Conservation (phyloP, 179 eudicot species). For the Sideroxylon spinosum region DNA sequence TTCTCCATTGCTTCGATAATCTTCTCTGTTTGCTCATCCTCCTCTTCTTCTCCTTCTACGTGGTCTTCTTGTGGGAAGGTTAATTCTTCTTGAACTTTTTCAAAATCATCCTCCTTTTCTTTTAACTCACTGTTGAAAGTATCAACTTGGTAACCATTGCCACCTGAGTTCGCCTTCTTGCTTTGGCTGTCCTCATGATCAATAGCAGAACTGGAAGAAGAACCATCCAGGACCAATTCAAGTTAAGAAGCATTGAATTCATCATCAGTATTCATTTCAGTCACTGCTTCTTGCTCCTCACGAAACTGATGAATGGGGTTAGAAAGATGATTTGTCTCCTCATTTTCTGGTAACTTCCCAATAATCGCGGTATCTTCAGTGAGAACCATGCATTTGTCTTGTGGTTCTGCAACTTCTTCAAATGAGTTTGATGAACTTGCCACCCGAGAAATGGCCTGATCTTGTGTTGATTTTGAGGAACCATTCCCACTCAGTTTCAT, state of each 20-base stretch:
- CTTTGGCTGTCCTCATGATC: not conserved
- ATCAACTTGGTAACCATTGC: constrained; percentile 4
- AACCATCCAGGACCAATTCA: not conserved
- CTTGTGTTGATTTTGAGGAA: constrained; percentile 7
- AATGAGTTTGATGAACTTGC: not conserved
- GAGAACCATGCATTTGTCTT: not conserved
- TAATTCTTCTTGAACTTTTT: constrained; percentile 2
- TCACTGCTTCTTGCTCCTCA: not conserved
- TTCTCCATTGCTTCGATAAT: not conserved
- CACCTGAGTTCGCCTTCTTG: not conserved
- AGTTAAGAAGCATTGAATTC: not conserved
- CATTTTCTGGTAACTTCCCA: not conserved
- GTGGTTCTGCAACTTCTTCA: constrained; percentile 12
- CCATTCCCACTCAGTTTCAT: constrained; percentile 9
- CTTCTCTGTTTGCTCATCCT: not conserved
- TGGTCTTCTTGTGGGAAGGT: not conserved
- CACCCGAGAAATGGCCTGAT: constrained; percentile 4
- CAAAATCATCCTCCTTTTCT: not conserved
- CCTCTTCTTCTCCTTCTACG: not conserved
- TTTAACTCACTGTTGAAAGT: not conserved
- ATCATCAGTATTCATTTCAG: not conserved
- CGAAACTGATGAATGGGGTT: not conserved
- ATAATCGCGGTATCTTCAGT: not conserved
- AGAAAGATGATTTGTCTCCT: not conserved
- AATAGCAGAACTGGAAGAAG: not conserved